Evolutionary conservation across 164 flowering plant species (phyloP).

Genomic region (Liquidambar formosana): DNA sequence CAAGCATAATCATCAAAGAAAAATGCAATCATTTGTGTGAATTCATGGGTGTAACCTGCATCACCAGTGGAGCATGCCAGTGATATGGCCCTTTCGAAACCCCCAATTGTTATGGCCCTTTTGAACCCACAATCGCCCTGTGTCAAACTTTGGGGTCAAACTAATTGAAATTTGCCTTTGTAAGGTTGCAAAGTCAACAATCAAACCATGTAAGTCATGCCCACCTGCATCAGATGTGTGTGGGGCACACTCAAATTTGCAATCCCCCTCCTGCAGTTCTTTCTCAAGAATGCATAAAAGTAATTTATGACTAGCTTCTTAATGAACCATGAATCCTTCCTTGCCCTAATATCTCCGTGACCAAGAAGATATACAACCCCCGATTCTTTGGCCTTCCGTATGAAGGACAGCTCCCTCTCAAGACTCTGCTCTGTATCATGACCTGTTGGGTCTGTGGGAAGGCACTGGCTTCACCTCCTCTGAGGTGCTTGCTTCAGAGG

Average conservation of each 20-base stretch:
- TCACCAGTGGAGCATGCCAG: not conserved
- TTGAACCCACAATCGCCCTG: not conserved
- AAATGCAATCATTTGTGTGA: not conserved
- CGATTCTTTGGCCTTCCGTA: slow-evolving; percentile 86
- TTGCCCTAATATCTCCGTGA: slow-evolving; percentile 92
- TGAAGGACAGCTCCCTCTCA: slow-evolving; percentile 86
- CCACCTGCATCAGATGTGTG: slow-evolving; percentile 87
- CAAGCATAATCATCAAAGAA: not conserved
- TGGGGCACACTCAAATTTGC: slow-evolving; percentile 92
- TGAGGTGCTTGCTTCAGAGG: slow-evolving; percentile 65
- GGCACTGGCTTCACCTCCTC: slow-evolving; percentile 32
- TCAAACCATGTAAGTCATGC: slow-evolving; percentile 99
- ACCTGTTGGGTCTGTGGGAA: slow-evolving; percentile 26
- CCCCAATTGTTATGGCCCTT: not conserved
- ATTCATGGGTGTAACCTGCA: not conserved
- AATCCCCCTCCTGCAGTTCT: slow-evolving; percentile 88
- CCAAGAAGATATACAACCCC: slow-evolving; percentile 98
- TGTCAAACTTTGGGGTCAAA: not conserved
- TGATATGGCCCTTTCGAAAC: not conserved
- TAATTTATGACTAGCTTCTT: slow-evolving; percentile 90
- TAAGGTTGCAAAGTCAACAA: not conserved
- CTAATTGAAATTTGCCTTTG: not conserved
- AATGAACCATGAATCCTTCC: slow-evolving; percentile 96
- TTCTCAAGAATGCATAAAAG: slow-evolving; percentile 91
- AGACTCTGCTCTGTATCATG: slow-evolving; percentile 78